Conservation (phyloP, 2,329 filamentous ascomycete species). For the Botrytis fabae region DNA sequence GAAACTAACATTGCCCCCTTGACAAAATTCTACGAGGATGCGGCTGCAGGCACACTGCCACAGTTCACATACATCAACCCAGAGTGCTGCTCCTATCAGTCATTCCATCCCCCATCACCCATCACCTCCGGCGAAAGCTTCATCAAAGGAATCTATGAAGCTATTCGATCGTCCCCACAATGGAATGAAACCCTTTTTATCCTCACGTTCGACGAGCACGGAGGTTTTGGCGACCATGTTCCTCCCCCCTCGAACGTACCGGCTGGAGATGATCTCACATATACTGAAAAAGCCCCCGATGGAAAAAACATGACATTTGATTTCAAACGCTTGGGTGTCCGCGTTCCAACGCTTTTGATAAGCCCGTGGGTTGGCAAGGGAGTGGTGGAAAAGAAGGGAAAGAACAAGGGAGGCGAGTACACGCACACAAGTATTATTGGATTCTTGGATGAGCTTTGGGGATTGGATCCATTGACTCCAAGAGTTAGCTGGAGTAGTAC, state of each 20-base stretch:
- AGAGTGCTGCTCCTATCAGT: slow-evolving; percentile 52
- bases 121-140: slow-evolving; percentile 48
- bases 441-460: slow-evolving; percentile 47
- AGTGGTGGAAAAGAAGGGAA: slow-evolving; percentile 44
- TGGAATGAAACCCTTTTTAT: slow-evolving; percentile 51
- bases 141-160: slow-evolving; percentile 49
- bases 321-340: slow-evolving; percentile 47
- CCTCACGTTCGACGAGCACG: slow-evolving; percentile 50
- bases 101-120: slow-evolving; percentile 48
- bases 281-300: slow-evolving; percentile 42
- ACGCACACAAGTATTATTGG: slow-evolving; percentile 48
- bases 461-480: slow-evolving; percentile 33
- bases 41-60: slow-evolving; percentile 46
- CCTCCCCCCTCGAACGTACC: slow-evolving; percentile 45
- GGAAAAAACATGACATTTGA: slow-evolving; percentile 44
- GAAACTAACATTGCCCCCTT: slow-evolving; percentile 43
- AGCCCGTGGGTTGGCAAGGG: slow-evolving; percentile 48
- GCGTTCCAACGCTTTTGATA: slow-evolving; percentile 47
- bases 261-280: slow-evolving; percentile 42
- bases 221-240: slow-evolving; percentile 51
- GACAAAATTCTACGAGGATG: slow-evolving; percentile 48
- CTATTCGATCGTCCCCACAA: slow-evolving; percentile 46
- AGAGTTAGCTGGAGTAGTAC: slow-evolving; percentile 31
- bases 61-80: slow-evolving; percentile 52
- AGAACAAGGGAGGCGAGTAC: slow-evolving; percentile 45